A percentile compares a stretch with the other conserved stretches of the same genome.
Evolutionary conservation across 2,329 filamentous ascomycete genomes (phyloP).

Genomic region (Ceratocystis ficicola): DNA sequence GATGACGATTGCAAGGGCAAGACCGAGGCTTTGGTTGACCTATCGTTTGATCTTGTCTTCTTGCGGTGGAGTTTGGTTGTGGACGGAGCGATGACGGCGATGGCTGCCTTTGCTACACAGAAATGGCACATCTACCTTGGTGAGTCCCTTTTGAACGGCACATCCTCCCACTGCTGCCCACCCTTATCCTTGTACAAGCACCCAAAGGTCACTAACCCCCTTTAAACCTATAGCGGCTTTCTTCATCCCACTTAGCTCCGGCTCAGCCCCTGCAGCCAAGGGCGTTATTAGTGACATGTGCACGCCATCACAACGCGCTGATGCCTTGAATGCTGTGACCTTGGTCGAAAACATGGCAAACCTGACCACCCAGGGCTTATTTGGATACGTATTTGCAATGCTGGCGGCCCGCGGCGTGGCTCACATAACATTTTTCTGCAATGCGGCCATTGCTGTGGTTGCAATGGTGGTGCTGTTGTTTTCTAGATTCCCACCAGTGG

Average conservation of each 20-base stretch:
- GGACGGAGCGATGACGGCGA: conserved; percentile 52
- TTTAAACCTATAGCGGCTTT: conserved; percentile 38
- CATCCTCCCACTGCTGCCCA: background rate
- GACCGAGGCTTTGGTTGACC: conserved; percentile 24
- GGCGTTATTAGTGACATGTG: conserved; percentile 64
- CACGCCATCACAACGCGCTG: conserved; percentile 45
- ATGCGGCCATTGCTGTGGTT: conserved; percentile 35
- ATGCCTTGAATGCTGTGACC: conserved; percentile 57
- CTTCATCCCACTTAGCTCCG: conserved; percentile 55
- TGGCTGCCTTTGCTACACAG: conserved; percentile 48
- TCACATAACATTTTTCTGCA: conserved; percentile 54
- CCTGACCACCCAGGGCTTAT: conserved; percentile 51
- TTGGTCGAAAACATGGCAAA: conserved; percentile 57
- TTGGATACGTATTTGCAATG: conserved; percentile 54
- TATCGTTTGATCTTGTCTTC: conserved; percentile 55
- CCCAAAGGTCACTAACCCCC: conserved; percentile 1
- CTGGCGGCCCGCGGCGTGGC: conserved; percentile 48
- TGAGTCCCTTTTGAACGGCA: conserved; percentile 25
- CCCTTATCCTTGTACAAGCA: background rate
- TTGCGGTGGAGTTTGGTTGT: conserved; percentile 52
- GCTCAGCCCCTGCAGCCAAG: conserved; percentile 57
- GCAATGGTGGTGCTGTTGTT: conserved; percentile 18
- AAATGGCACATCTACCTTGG: conserved; percentile 58
- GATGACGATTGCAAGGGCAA: conserved; percentile 33
- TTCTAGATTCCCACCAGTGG: conserved; percentile 17